Conservation (phyloP, 345 rosid genomes). For the Excoecaria agallocha region DNA sequence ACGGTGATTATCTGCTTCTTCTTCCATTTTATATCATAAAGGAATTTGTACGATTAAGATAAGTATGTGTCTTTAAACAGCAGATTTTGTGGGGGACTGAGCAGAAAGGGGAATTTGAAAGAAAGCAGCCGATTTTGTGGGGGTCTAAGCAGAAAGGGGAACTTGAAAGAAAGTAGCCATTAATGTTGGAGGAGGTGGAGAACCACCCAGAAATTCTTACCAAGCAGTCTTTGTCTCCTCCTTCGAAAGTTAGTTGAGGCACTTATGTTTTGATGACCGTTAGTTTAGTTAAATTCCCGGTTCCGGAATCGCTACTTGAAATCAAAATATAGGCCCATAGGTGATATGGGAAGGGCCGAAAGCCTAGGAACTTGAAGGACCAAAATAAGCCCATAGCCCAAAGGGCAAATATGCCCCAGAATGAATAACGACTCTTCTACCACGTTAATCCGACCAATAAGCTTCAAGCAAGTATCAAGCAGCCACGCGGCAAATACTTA, state of each 20-base stretch:
- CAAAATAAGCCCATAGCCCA: background rate
- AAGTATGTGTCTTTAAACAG: background rate
- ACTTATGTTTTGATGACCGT: background rate
- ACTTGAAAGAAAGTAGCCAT: background rate
- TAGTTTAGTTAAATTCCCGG: background rate
- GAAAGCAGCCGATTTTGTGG: background rate
- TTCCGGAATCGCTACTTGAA: no score
- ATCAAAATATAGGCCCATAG: no score
- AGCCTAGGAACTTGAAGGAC: background rate
- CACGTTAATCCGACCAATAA: constrained; percentile 24
- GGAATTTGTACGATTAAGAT: background rate
- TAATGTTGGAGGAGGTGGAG: background rate
- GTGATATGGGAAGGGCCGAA: no score
- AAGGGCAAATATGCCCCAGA: background rate
- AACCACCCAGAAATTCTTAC: constrained; percentile 3
- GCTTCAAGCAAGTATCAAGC: background rate
- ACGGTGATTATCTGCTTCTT: background rate
- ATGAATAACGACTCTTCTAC: background rate
- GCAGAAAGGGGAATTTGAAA: background rate
- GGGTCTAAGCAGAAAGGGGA: background rate
- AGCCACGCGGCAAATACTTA: constrained; percentile 13
- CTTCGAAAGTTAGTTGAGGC: constrained; percentile 17
- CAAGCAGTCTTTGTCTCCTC: constrained; percentile 22
- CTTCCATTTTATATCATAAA: constrained; percentile 25
- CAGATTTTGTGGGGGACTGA: no score